Evolutionary conservation across 2,329 filamentous ascomycete species (phyloP).

Genomic region (Xylaria sp.): DNA sequence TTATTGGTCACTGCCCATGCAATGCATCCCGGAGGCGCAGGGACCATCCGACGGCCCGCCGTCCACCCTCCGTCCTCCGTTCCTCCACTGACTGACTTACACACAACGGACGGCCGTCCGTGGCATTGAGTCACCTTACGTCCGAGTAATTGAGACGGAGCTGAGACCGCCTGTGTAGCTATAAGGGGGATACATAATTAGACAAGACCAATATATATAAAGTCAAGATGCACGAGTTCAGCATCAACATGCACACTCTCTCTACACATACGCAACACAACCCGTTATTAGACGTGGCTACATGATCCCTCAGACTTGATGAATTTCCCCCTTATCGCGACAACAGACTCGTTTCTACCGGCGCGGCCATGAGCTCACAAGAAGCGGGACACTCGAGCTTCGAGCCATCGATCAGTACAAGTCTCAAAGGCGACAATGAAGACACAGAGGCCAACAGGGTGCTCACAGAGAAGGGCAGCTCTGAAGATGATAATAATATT

Average conservation of each 20-base stretch:
- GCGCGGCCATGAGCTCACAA: not conserved
- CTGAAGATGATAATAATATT: conserved; percentile 11
- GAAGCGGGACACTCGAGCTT: not conserved
- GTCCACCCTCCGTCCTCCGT: not conserved
- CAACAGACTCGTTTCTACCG: not conserved
- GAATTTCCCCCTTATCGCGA: not conserved
- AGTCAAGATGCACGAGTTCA: not conserved
- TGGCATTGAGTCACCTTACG: not conserved
- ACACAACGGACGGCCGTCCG: too few relatives aligned
- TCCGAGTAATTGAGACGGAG: not conserved
- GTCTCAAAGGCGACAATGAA: not conserved
- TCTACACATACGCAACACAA: not conserved
- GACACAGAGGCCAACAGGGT: conserved; percentile 5
- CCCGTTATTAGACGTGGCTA: not conserved
- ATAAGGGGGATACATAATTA: not conserved
- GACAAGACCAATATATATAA: not conserved
- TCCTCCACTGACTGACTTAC: not conserved
- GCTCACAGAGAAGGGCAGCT: conserved; percentile 1
- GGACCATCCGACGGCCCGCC: conserved; percentile 18
- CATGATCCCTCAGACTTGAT: conserved; percentile 1
- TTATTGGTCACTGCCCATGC: not conserved
- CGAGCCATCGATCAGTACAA: not conserved
- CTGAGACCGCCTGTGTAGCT: not conserved
- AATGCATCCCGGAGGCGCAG: not conserved
- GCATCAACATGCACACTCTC: not conserved